Evolutionary conservation across 2,329 filamentous ascomycete species (phyloP).

Genomic region (Trichoderma aggressivum): DNA sequence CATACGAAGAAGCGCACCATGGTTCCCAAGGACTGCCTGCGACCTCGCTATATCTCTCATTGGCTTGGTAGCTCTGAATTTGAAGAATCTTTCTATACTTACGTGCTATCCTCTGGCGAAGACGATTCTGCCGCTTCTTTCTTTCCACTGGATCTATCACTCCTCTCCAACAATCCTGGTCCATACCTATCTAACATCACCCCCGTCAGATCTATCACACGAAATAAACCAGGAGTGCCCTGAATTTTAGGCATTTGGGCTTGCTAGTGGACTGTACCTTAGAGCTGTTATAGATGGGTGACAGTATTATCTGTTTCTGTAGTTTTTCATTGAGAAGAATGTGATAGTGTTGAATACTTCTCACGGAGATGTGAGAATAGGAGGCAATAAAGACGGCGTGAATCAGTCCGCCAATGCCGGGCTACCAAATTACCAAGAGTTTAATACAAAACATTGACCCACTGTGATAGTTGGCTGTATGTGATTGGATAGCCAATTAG

Average conservation of each 20-base stretch:
- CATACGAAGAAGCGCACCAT: not conserved
- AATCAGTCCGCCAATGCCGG: not conserved
- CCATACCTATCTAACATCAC: not conserved
- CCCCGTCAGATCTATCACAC: not conserved
- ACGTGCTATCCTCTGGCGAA: not conserved
- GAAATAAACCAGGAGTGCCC: no score
- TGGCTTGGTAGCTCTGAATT: not conserved
- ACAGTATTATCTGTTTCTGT: not conserved
- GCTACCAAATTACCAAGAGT: not conserved
- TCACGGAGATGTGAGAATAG: not conserved
- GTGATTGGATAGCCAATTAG: not conserved
- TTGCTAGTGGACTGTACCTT: not conserved
- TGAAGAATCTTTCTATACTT: not conserved
- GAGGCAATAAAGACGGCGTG: not conserved
- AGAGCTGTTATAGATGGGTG: not conserved
- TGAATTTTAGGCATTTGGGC: not conserved
- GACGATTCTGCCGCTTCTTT: conserved; percentile 1
- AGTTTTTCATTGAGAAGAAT: not conserved
- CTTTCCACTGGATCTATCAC: not conserved
- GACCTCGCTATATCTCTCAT: not conserved
- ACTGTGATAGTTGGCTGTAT: not conserved
- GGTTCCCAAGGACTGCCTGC: not conserved
- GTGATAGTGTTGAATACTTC: not conserved
- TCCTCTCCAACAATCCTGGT: not conserved
- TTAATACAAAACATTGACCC: not conserved